Evolutionary conservation across 495 filamentous ascomycete species (phyloP).

Genomic region (Aspergillus nidulans): DNA sequence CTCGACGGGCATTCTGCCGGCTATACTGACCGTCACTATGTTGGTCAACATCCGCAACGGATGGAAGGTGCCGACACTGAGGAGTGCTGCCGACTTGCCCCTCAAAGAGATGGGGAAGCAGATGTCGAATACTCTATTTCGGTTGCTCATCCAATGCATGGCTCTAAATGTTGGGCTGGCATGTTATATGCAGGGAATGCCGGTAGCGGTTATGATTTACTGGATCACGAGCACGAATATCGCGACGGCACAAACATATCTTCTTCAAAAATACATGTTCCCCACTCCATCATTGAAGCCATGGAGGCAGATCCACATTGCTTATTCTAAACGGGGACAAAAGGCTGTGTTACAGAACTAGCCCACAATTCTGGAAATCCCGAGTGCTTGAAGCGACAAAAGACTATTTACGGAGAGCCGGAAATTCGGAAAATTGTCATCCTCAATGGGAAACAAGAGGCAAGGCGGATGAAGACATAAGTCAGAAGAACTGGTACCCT

Average conservation of each 20-base stretch:
- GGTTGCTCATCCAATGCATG: conserved; percentile 26
- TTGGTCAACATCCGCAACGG: conserved; percentile 32
- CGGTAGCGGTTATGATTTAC: conserved; percentile 64
- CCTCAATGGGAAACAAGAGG: background rate
- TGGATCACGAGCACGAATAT: conserved; percentile 58
- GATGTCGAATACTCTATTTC: conserved; percentile 17
- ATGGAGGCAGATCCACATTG: conserved; percentile 19
- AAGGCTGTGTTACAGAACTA: background rate
- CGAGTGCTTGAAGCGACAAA: background rate
- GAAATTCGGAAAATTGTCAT: too few species aligned
- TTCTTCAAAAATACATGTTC: conserved; percentile 37
- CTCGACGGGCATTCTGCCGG: conserved; percentile 61
- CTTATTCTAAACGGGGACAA: conserved; percentile 8
- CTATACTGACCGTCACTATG: conserved; percentile 43
- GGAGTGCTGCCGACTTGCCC: conserved; percentile 26
- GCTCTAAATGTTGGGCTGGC: conserved; percentile 30
- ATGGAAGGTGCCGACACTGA: conserved; percentile 21
- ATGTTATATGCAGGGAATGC: conserved; percentile 41
- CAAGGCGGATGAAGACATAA: background rate
- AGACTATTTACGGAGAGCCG: too few species aligned
- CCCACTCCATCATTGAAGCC: conserved; percentile 17
- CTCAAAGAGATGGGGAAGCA: conserved; percentile 21
- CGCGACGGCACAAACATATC: conserved; percentile 35
- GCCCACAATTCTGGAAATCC: background rate
- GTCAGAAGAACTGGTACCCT: background rate